Conservation (phyloP, 2,329 filamentous ascomycete species). For the Aspergillus candidus region DNA sequence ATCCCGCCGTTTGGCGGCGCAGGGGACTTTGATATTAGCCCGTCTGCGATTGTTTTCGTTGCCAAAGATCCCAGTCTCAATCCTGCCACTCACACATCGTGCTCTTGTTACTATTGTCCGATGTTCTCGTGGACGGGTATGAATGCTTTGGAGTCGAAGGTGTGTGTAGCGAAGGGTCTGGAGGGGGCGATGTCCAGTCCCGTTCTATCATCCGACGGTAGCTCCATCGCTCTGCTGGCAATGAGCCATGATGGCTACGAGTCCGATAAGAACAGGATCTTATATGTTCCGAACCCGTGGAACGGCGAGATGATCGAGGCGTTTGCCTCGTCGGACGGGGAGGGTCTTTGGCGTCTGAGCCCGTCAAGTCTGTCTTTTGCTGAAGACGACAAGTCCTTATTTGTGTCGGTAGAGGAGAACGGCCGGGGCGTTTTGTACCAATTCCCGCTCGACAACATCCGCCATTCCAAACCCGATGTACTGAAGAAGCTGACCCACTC, state of each 20-base stretch:
- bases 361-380: constrained; percentile 38
- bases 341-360: constrained; percentile 39
- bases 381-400: constrained; percentile 36
- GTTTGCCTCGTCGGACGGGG: constrained; percentile 32
- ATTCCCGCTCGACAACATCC: constrained; percentile 27
- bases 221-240: constrained; percentile 38
- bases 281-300: constrained; percentile 39
- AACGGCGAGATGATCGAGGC: constrained; percentile 35
- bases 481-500: constrained; percentile 35
- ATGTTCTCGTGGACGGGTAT: constrained; percentile 39
- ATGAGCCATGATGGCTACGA: constrained; percentile 44
- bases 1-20: constrained; percentile 45
- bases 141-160: constrained; percentile 24
- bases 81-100: constrained; percentile 43
- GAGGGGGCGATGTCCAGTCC: constrained; percentile 42
- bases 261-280: constrained; percentile 42
- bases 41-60: constrained; percentile 41
- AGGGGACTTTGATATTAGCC: constrained; percentile 43
- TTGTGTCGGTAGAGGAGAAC: constrained; percentile 38
- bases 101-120: constrained; percentile 41
- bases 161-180: constrained; percentile 29
- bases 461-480: constrained; percentile 22
- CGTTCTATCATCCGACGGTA: constrained; percentile 40
- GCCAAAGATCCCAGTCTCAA: constrained; percentile 42
- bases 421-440: constrained; percentile 41